Evolutionary conservation across 2,329 filamentous ascomycete genomes (phyloP), one percentile per base, ranked within the genome.

Genomic region (Acarospora socialis): DNA sequence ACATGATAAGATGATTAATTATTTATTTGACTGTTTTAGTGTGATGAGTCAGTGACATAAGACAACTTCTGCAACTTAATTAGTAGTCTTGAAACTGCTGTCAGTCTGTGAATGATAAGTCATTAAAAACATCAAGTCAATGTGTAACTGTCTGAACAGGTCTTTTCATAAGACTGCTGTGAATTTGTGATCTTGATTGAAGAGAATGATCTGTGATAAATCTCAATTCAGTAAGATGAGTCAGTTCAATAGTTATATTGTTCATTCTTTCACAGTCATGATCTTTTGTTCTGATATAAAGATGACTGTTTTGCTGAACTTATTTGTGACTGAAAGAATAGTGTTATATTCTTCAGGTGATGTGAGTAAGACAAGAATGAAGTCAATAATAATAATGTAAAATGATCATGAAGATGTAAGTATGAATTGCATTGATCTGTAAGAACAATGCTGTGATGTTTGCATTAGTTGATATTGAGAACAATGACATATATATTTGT

Each of bases 321-420:
- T 22, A 22, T 22, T 22, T 22, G 10, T 22, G 7, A 35, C 19
- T 9, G 19, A 30, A 10, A 34, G 5, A 13, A 34, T 20, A 12
- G 10, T 18, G 13, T 26, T 14, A n/a, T 33, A 33, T 16, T n/a
- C n/a, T n/a, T n/a, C n/a, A n/a, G n/a, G n/a, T n/a, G n/a, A n/a
- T n/a, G n/a, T n/a, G n/a, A n/a, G n/a, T n/a, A n/a, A n/a, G n/a
- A 22, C 21, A 22, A 8, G 7, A 8, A 22, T 22, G 10, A 25
- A 25, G 22, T 25, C 7, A 4, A 22, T 22, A 22, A 22, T 22
- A 8, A 22, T 22, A 10, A 22, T 22, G 10, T 22, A 22, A 22
- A 8, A 10, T 22, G 10, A 22, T 22, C 7, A 8, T 10, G 10
- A 7, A 8, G 21, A 22, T 8, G 21, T 22, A 22, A 22, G 7